Percentiles rank a stretch among this genome's conserved stretches.
Evolutionary conservation across 2,329 filamentous ascomycete genomes (phyloP).

Genomic region (Exophiala sp.): DNA sequence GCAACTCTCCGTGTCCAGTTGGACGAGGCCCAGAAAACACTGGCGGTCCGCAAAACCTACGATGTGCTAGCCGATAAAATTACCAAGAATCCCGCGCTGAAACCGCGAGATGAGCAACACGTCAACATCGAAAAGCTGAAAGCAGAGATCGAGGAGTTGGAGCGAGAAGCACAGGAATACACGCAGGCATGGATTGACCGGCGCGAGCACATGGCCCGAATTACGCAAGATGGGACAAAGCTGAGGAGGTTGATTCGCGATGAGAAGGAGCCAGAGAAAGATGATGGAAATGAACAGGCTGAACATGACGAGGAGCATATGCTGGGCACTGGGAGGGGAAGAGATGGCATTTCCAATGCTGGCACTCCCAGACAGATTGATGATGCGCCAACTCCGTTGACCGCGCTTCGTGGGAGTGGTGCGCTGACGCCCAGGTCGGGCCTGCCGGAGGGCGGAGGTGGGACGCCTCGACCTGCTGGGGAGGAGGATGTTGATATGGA

Average conservation of each 20-base stretch:
- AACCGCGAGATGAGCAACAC: conserved; percentile 76
- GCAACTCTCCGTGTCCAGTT: conserved; percentile 65
- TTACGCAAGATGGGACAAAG: conserved; percentile 86
- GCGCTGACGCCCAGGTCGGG: conserved; percentile 32
- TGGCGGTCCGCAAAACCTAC: conserved; percentile 75
- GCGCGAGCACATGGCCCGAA: conserved; percentile 75
- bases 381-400: conserved; percentile 39
- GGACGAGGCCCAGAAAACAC: conserved; percentile 66
- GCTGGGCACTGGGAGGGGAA: conserved; percentile 32
- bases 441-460: conserved; percentile 31
- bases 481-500: conserved; percentile 60
- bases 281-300: conserved; percentile 67
- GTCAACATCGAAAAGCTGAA: conserved; percentile 73
- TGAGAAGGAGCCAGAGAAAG: conserved; percentile 59
- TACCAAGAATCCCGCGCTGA: conserved; percentile 69
- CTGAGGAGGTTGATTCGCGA: conserved; percentile 81
- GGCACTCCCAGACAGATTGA: conserved; percentile 48
- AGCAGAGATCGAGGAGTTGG: conserved; percentile 79
- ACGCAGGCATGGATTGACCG: conserved; percentile 78
- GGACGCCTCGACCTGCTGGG: conserved; percentile 38
- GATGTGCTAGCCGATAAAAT: conserved; percentile 86
- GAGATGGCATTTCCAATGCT: conserved; percentile 39
- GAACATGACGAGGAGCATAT: conserved; percentile 56
- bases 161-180: conserved; percentile 76
- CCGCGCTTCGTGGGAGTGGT: conserved; percentile 23